Percentiles rank a stretch among this genome's conserved stretches.
These are phyloP conservation scores for Nemania bipapillata DNA, from an alignment of 2,329 filamentous ascomycete genomes.

Conservation along the genomic window DNA sequence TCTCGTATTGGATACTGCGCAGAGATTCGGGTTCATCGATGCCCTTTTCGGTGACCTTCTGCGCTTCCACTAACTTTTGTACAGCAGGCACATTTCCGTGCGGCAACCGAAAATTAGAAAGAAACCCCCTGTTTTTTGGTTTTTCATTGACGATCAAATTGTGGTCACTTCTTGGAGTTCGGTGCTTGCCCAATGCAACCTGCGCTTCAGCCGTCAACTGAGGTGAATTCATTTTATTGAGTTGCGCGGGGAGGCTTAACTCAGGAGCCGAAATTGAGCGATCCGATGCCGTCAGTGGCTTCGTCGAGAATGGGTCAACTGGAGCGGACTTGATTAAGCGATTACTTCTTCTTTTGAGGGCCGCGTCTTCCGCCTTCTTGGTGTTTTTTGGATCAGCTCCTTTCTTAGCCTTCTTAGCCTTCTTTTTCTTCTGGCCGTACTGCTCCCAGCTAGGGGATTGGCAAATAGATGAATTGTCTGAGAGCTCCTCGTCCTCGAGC, in stretches of 20 bases:
- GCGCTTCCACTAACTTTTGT: conserved; percentile 45
- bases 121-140: conserved; percentile 48
- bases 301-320: conserved; percentile 38
- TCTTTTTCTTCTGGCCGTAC: conserved; percentile 62
- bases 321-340: conserved; percentile 55
- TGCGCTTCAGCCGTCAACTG: conserved; percentile 32
- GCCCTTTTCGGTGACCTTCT: conserved; percentile 39
- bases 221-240: conserved; percentile 38
- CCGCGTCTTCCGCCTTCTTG: conserved; percentile 56
- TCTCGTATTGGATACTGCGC: conserved; percentile 33
- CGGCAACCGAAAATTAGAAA: conserved; percentile 47
- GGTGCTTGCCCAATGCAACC: conserved; percentile 40
- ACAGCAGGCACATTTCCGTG: conserved; percentile 46
- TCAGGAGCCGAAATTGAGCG: conserved; percentile 47
- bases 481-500: conserved; percentile 52
- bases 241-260: conserved; percentile 40
- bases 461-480: conserved; percentile 64
- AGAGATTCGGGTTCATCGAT: conserved; percentile 32
- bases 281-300: conserved; percentile 45
- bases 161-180: conserved; percentile 15
- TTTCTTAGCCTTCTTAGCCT: conserved; percentile 61
- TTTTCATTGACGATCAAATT: conserved; percentile 40
- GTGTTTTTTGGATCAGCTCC: conserved; percentile 55
- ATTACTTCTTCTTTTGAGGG: conserved; percentile 53
- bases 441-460: conserved; percentile 72